Conservation (phyloP, 208 protist genomes). For the Trichomonas gallinae region DNA sequence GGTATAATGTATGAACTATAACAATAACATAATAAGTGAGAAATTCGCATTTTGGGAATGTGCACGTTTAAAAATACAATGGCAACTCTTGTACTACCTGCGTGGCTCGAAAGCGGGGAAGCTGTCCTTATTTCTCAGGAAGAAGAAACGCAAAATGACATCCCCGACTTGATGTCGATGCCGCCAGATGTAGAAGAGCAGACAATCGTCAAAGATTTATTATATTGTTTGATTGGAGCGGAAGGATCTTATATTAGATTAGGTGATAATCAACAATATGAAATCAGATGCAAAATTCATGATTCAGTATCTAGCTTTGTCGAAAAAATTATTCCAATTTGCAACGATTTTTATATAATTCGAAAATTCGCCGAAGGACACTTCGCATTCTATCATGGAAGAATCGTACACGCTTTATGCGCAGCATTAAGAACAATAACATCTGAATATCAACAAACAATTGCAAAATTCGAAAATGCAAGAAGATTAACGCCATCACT, state of each 20-base stretch:
- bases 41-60: no score
- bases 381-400: not conserved
- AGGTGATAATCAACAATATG: not conserved
- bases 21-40: no score
- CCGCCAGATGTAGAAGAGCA: not conserved
- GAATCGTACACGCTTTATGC: not conserved
- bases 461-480: not conserved
- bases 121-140: not conserved
- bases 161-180: not conserved
- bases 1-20: no score
- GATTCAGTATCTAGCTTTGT: not conserved
- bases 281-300: not conserved
- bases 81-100: not conserved
- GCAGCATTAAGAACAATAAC: not conserved
- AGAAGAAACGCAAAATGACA: not conserved
- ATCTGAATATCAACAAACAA: not conserved
- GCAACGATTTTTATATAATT: not conserved
- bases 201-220: not conserved
- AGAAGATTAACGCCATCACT: not conserved
- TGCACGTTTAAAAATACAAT: not conserved
- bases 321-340: not conserved
- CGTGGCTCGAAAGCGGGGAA: not conserved
- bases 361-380: not conserved
- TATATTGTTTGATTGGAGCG: slow-evolving; percentile 15
- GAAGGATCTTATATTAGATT: not conserved